Conservation (phyloP, 257 asterid species). For the Solanum chaucha region DNA sequence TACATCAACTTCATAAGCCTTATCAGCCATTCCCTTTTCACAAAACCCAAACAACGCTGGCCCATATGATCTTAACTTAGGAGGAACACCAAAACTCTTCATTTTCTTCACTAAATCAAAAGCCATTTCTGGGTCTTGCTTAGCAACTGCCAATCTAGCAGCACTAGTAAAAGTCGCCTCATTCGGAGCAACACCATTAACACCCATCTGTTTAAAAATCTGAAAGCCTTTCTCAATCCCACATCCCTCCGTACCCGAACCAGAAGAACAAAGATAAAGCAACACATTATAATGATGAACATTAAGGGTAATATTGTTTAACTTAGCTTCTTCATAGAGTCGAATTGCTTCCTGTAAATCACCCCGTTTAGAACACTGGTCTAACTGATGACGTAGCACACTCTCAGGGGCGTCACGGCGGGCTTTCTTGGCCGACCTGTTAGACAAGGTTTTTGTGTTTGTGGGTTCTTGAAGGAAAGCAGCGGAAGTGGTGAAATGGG, state of each 20-base stretch:
- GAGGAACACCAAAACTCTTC: constrained; percentile 53
- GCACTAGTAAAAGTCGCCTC: constrained; percentile 90
- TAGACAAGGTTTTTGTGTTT: not conserved
- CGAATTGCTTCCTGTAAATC: constrained; percentile 45
- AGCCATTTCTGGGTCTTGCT: constrained; percentile 76
- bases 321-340: constrained; percentile 71
- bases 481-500: not conserved
- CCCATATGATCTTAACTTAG: constrained; percentile 83
- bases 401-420: not conserved
- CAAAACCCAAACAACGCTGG: constrained; percentile 85
- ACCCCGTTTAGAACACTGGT: not conserved
- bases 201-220: constrained; percentile 63
- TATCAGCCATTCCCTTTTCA: constrained; percentile 49
- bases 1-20: constrained; percentile 76
- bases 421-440: not conserved
- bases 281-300: constrained; percentile 62
- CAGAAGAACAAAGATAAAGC: constrained; percentile 59
- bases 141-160: constrained; percentile 84
- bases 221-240: constrained; percentile 64
- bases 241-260: constrained; percentile 7
- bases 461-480: not conserved
- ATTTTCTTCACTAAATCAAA: constrained; percentile 67
- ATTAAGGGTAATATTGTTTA: constrained; percentile 31
- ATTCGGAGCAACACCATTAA: constrained; percentile 56
- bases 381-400: not conserved